Conservation (phyloP, 768 basidiomycete genomes). For the Cyathus striatus region DNA sequence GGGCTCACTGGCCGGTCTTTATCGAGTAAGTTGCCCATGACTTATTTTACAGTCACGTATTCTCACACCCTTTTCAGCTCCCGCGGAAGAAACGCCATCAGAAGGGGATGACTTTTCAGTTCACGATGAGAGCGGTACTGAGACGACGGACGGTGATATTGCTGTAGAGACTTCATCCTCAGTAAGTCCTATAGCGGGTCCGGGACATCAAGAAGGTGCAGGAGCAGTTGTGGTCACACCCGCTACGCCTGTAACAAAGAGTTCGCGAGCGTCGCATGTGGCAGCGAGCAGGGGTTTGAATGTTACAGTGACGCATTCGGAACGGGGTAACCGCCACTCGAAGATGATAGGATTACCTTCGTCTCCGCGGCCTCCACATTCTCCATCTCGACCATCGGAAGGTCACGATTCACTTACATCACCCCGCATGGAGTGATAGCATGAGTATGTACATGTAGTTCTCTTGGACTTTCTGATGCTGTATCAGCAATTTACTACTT, state of each 20-base stretch:
- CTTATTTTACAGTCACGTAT: conserved; percentile 12
- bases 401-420: conserved; percentile 13
- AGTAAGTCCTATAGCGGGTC: conserved; percentile 30
- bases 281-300: conserved; percentile 73
- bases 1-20: conserved; percentile 71
- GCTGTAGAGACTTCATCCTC: conserved; percentile 44
- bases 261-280: conserved; percentile 49
- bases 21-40: conserved; percentile 42
- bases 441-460: conserved; percentile 9
- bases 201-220: conserved; percentile 15
- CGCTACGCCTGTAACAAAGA: conserved; percentile 35
- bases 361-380: conserved; percentile 43
- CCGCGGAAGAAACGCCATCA: conserved; percentile 59
- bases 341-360: conserved; percentile 59
- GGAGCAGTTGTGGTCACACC: conserved; percentile 26
- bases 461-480: conserved; percentile 7
- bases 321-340: conserved; percentile 59
- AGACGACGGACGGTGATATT: conserved; percentile 57
- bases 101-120: conserved; percentile 66
- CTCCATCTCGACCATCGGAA: conserved; percentile 29
- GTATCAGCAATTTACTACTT: conserved; percentile 3
- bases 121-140: conserved; percentile 72
- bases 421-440: conserved; percentile 11
- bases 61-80: conserved; percentile 19
- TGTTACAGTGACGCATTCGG: conserved; percentile 44